Conservation (phyloP, 257 asterid species). For the Scutellaria baicalensis region DNA sequence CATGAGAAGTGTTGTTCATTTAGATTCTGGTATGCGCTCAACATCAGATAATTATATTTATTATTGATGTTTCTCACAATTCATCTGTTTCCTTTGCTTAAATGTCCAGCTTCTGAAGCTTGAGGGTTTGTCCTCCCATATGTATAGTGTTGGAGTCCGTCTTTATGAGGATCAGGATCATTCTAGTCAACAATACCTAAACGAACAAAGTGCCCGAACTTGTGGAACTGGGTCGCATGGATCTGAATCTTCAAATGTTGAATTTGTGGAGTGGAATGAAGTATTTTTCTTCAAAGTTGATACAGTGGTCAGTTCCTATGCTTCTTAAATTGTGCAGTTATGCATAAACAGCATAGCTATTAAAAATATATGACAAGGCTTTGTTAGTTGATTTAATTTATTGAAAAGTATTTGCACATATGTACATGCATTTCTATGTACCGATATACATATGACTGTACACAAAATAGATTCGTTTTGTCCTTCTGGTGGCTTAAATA, state of each 20-base stretch:
- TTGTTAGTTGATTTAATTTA: slow-evolving; percentile 12
- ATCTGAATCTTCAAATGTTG: slow-evolving; percentile 43
- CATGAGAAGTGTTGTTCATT: not conserved
- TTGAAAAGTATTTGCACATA: not conserved
- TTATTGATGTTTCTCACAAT: slow-evolving; percentile 13
- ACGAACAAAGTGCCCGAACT: slow-evolving; percentile 74
- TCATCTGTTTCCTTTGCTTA: slow-evolving; percentile 20
- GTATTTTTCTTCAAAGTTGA: slow-evolving; percentile 86
- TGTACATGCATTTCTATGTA: not conserved
- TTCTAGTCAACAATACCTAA: slow-evolving; percentile 32
- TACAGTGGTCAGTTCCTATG: slow-evolving; percentile 50
- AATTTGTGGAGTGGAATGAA: slow-evolving; percentile 81
- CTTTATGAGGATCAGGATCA: slow-evolving; percentile 41
- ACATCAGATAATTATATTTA: not conserved
- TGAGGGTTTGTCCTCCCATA: slow-evolving; percentile 62
- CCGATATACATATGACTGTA: not conserved
- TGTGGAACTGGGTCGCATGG: slow-evolving; percentile 46
- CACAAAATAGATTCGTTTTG: not conserved
- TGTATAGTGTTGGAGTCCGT: slow-evolving; percentile 59
- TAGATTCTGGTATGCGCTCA: not conserved
- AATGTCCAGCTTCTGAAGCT: slow-evolving; percentile 57
- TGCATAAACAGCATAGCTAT: not conserved
- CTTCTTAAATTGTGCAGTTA: not conserved
- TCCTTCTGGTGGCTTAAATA: not conserved
- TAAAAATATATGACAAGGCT: not conserved